Evolutionary conservation across 2,329 filamentous ascomycete species (phyloP).

Genomic region (Didymellaceae sp.): DNA sequence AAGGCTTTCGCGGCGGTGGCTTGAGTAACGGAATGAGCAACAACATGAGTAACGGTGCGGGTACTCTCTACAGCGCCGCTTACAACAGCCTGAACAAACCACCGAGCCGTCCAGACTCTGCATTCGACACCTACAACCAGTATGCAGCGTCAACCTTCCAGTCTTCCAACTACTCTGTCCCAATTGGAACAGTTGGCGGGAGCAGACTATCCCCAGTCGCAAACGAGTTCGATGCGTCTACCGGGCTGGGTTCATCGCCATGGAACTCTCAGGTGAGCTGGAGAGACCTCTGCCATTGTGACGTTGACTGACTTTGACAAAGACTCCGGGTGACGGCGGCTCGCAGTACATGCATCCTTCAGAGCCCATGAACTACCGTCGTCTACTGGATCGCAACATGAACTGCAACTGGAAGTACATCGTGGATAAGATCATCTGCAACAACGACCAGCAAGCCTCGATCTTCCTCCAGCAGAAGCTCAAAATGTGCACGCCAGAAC

Average conservation of each 20-base stretch:
- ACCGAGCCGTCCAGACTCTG: slow-evolving; percentile 47
- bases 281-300: too few species aligned
- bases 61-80: slow-evolving; percentile 22
- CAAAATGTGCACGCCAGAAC: slow-evolving; percentile 91
- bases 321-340: slow-evolving; percentile 37
- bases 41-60: slow-evolving; percentile 16
- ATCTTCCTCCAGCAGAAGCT: slow-evolving; percentile 99
- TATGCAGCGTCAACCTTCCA: slow-evolving; percentile 40
- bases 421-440: slow-evolving; percentile 98
- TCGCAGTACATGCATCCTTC: slow-evolving; percentile 80
- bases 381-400: slow-evolving; percentile 91
- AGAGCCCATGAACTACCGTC: slow-evolving; percentile 95
- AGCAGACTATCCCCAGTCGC: slow-evolving; percentile 55
- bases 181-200: slow-evolving; percentile 45
- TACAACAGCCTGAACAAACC: slow-evolving; percentile 35
- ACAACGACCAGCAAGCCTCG: slow-evolving; percentile 98
- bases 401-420: slow-evolving; percentile 99
- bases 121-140: slow-evolving; percentile 46
- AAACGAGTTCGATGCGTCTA: slow-evolving; percentile 51
- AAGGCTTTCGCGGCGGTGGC: slow-evolving; percentile 37
- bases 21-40: slow-evolving; percentile 20
- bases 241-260: slow-evolving; percentile 41
- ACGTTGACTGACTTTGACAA: slow-evolving; percentile 2
- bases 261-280: slow-evolving; percentile 49
- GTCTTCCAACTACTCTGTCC: slow-evolving; percentile 27